Evolutionary conservation across 805 yeast genomes (phyloP), one percentile per base, ranked within the genome.

Genomic region (Cyberlindnera amylophila): DNA sequence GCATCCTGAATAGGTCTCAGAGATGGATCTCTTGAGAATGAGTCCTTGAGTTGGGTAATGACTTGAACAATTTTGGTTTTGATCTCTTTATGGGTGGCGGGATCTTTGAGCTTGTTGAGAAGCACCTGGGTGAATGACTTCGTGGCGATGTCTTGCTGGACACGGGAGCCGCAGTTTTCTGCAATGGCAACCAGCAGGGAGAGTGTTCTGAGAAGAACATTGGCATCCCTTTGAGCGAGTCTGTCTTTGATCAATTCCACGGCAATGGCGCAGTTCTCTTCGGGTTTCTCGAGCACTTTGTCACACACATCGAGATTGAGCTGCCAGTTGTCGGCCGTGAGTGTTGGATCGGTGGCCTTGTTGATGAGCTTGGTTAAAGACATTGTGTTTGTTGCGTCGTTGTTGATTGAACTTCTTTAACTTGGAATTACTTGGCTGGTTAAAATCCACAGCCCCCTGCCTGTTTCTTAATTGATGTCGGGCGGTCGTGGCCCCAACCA

Each of bases 11-110:
- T 77, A 2, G 84, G 81, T 45, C 72, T 72, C 53, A 91, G 71
- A 3, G 91, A 81, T 0, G 93, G 91, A 60, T 93, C 98, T 19
- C 63, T 61, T 42, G 73, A 69, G 62, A 89, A 87, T 3, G 83
- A 74, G 30, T 72, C 64, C 16, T 81, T 63, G 49, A 93, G 69
- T 55, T 86, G 88, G 39, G 71, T 73, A 34, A 89, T 72, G 26
- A 82, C 80, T 55, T 83, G 86, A 11, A 79, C 75, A 4, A 87
- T 69, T 38, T 77, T 75, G 38, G 67, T 61, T 60, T 86, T 86
- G 40, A 93, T 84, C 3, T 79, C 72, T 21, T 68, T 62, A 65
- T 90, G 96, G 26, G 83, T 74, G 30, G 67, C 62, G 8, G 67
- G 58, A 52, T 79, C 85, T 14, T 71, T 66, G 9, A 78, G 67